Evolutionary conservation across 2,329 filamentous ascomycete genomes (phyloP), one percentile per base, ranked within the genome.

Genomic region (Alternaria ethzedia): DNA sequence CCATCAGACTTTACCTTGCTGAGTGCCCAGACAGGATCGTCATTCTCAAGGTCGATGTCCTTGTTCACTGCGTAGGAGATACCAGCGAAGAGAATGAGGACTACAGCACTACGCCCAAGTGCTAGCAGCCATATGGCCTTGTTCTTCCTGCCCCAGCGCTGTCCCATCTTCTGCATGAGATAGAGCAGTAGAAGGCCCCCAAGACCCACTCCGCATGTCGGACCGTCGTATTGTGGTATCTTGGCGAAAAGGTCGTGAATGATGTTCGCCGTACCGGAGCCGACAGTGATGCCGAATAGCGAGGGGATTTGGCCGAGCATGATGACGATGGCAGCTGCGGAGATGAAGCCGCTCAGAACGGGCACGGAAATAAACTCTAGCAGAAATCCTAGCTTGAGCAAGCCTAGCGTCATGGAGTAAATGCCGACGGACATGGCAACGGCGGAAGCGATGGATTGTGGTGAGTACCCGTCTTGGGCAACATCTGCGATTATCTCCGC

Each of bases 301-400:
- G 86, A 86, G 4, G 83, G 86, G 59, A 91, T 84, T 73, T 91
- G 89, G n/a, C 87, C 88, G 54, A 90, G 84, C 21, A 87, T 85
- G 71, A 91, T 90, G 28, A 87, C 88, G 51, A 91, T 86, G 32
- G 88, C 89, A 2, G 89, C 88, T 2, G 88, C 88, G 0, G 88
- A 89, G 68, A 91, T 89, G 79, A 90, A 90, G 5, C 89, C 89
- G 7, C 83, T 87, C 1, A 91, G 82, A 2, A 90, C 87, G 0
- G 88, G 88, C 1, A 88, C 83, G 0, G 88, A 90, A 67, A 91
- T 87, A 69, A 89, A 90, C 63, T 91, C 88, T 20, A 91, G 82
- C 6, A 90, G 80, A 73, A 89, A 91, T 1, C 88, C 88, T 6
- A 90, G 84, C 56, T 88, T 88, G 21, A 90, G 81, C 1, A 90